Evolutionary conservation across 352 stramenopile species (phyloP), one percentile per base, ranked within the genome.

Genomic region (Aphanomyces invadans): DNA sequence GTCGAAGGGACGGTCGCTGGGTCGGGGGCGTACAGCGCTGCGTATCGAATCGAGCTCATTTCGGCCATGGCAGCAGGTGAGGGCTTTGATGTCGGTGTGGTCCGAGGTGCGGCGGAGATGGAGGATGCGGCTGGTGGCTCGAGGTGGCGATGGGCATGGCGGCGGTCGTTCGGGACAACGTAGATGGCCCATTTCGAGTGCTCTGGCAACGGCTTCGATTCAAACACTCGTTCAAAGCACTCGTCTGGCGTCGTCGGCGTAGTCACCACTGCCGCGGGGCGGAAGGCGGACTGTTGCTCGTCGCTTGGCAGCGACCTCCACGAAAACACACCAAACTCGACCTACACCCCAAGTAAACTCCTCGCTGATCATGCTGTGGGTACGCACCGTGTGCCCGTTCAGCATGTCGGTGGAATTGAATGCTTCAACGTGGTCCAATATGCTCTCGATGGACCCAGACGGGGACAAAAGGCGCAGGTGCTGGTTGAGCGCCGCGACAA

Each of bases 401-500:
- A 52, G 53, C 23, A 67, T 65, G 44, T 94, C 80, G 0, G 74
- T 73, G 48, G 70, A 68, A 55, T 90, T 94, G 65, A 93, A 91
- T 3, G 23, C 57, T 4, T 68, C 66, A 0, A 92, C 72, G 61
- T 87, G 78, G 17, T 48, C 49, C 21, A 88, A 39, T 32, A 93
- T 74, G 11, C 26, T 77, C 69, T 45, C 80, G 76, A 38, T 71
- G 21, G 7, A 45, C 25, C 0, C 78, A 83, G 7, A 76, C 78
- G n/a, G 80, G 74, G 83, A 74, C 31, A 94, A 48, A 9, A 86
- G 66, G 17, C 80, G 82, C n/a, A 92, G 60, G 29, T 76, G 73
- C 67, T 81, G 74, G 65, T 95, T 92, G 12, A 87, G 68, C 2
- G 82, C 79, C 2, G 79, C 83, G 15, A 91, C 73, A 65, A 92